These are phyloP conservation scores for Ricinus communis DNA, from an alignment of 345 rosid genomes.

Conservation along the genomic window DNA sequence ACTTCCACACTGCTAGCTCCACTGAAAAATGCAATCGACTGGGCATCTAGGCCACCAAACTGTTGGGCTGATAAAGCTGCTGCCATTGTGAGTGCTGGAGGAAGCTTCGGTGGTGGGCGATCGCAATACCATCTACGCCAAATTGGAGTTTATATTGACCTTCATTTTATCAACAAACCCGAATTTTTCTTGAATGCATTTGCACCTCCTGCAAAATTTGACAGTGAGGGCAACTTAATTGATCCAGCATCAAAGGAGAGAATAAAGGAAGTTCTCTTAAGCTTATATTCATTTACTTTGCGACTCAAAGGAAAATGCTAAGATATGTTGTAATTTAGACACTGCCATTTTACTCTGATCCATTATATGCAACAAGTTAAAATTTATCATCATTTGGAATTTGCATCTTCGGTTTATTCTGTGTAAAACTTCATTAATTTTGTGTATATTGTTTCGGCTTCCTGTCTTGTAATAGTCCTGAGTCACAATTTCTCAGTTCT, in stretches of 20 bases:
- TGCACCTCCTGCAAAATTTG: slow-evolving; percentile 78
- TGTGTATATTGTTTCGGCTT: too few relatives aligned
- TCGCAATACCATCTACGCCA: slow-evolving; percentile 81
- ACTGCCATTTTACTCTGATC: not conserved
- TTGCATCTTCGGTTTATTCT: too few relatives aligned
- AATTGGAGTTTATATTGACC: slow-evolving; percentile 71
- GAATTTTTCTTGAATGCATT: slow-evolving; percentile 71
- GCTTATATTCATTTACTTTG: slow-evolving; percentile 59
- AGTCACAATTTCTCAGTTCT: too few relatives aligned
- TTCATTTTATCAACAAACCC: slow-evolving; percentile 88
- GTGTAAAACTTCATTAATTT: too few relatives aligned
- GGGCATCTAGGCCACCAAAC: slow-evolving; percentile 88
- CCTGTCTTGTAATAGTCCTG: too few relatives aligned
- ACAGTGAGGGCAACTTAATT: slow-evolving; percentile 60
- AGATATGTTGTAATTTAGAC: not conserved
- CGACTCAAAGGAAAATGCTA: slow-evolving; percentile 41
- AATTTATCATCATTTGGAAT: too few relatives aligned
- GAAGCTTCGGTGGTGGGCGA: slow-evolving; percentile 60
- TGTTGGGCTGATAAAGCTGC: slow-evolving; percentile 88
- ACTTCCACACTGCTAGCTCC: slow-evolving; percentile 42
- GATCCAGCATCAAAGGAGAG: slow-evolving; percentile 51
- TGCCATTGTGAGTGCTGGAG: slow-evolving; percentile 69
- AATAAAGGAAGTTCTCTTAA: slow-evolving; percentile 50
- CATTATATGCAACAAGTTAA: too few relatives aligned
- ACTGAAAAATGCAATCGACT: slow-evolving; percentile 84